phyloP scores from a whole-genome alignment of 345 rosid species.

The Dipteronia dyeriana region DNA sequence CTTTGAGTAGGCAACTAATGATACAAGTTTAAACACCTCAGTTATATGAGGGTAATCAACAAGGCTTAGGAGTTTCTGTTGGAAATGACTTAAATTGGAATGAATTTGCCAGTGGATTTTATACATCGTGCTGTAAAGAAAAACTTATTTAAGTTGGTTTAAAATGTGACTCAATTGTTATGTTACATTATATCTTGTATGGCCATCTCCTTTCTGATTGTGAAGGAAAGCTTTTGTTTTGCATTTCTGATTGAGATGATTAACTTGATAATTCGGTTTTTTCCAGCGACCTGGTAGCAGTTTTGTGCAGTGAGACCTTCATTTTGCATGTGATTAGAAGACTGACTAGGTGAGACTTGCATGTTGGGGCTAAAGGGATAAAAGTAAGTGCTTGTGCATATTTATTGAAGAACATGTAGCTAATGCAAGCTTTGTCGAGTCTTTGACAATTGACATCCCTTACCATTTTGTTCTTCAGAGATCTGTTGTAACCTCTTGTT shows the following conservation, averaged over 20 bases:
- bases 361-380: neutral
- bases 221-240: neutral
- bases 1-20: neutral
- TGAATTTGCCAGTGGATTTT: neutral
- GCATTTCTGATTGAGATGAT: neutral
- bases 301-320: conserved; percentile 1
- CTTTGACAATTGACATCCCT: neutral
- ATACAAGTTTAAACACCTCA: neutral
- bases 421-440: neutral
- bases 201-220: neutral
- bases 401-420: neutral
- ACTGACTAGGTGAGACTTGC: neutral
- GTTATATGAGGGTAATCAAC: neutral
- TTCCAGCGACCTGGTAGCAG: neutral
- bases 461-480: neutral
- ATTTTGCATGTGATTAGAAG: neutral
- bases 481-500: neutral
- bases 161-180: neutral
- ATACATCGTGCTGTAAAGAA: neutral
- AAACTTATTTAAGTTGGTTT: neutral
- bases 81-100: neutral
- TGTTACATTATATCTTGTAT: neutral
- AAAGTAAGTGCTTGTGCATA: neutral
- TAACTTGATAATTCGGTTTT: neutral
- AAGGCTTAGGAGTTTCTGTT: neutral